Evolutionary conservation across 352 stramenopile species (phyloP), one percentile per base, ranked within the genome.

Genomic region (Phytophthora cryptogea): DNA sequence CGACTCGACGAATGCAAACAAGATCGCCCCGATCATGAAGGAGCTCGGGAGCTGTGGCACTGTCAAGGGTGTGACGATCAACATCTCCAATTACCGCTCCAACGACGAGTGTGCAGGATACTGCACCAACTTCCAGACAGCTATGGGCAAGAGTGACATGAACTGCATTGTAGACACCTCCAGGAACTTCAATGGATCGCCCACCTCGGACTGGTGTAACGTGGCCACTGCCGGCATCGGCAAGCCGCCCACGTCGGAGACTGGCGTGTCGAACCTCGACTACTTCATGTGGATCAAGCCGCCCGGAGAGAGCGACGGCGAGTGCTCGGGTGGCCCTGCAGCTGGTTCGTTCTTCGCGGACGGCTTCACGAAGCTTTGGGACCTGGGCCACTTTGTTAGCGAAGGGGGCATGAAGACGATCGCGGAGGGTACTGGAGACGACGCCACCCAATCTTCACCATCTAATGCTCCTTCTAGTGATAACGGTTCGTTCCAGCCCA

Each of bases 261-360:
- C 78, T 3, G 74, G 74, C 0, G 46, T 72, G 20, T 43, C 37
- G 1, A 76, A 80, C 43, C 35, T 90, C 0, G 79, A 88, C 50
- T 88, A 88, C 67, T 85, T 84, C 33, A 62, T 88, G 44, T 90
- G 77, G 74, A 63, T 86, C 57, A 90, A 89, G 56, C 56, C 68
- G 1, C 64, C 75, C 10, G 78, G 78, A 26, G 72, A 88, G 59
- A 88, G 74, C 20, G 78, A 90, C 50, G 78, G 81, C 23, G 32
- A 70, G 35, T 90, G 81, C 59, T 61, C 76, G 16, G 67, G 59
- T n/a, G 81, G 78, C 7, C 60, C 79, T 0, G 36, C 51, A 0
- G 76, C 78, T 4, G 78, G 81, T 2, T 45, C 67, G 0, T 90
- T 89, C 61, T 89, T 80, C 32, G 14, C 57, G 1, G 67, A 80